Conservation (phyloP, 129 eudicot genomes). For the Silybum marianum region DNA sequence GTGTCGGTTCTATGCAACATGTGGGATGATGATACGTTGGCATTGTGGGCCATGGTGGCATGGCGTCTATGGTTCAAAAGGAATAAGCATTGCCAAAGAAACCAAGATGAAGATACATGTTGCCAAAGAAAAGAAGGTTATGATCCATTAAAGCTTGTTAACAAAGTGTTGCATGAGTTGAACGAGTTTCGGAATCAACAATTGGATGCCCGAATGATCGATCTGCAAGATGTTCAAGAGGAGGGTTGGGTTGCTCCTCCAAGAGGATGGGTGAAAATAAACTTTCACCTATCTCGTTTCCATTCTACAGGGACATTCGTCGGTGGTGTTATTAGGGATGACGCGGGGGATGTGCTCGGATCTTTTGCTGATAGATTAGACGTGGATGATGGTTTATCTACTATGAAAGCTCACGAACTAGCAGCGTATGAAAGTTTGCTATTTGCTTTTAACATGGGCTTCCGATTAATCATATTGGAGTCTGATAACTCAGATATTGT, state of each 20-base stretch:
- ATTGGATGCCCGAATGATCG: neutral
- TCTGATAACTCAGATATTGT: neutral
- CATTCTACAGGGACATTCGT: neutral
- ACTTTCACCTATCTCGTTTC: neutral
- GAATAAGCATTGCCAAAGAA: neutral
- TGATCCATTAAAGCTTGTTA: neutral
- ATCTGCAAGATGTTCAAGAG: neutral
- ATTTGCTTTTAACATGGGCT: constrained; percentile 19
- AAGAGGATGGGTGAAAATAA: constrained; percentile 16
- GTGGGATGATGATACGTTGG: neutral
- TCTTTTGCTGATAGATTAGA: neutral
- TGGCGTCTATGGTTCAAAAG: constrained; percentile 19
- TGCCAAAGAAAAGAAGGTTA: neutral
- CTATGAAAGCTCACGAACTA: neutral
- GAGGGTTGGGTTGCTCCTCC: constrained; percentile 10
- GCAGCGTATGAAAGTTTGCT: neutral
- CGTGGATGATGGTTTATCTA: neutral
- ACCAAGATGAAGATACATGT: neutral
- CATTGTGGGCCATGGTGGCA: constrained; percentile 17
- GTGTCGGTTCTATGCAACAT: neutral
- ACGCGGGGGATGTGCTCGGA: neutral
- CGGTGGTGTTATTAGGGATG: constrained; percentile 25
- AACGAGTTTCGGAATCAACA: neutral
- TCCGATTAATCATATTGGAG: constrained; percentile 7
- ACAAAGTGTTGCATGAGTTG: neutral